phyloP scores from a whole-genome alignment of 495 filamentous ascomycete species.

The Trichocladium uniseriatum region DNA sequence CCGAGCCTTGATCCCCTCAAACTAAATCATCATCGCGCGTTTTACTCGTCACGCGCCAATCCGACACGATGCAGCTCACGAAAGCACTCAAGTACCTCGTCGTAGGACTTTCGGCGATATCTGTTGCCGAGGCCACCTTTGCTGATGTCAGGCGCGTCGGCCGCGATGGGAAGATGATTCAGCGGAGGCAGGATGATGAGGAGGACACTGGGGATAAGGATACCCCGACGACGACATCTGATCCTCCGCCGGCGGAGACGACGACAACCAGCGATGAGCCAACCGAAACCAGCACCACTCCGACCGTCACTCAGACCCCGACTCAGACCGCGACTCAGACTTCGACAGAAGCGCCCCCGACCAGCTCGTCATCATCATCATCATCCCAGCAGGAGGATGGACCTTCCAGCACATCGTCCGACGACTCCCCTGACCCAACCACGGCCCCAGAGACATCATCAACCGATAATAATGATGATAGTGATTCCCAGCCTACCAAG shows the following conservation, averaged over 20 bases:
- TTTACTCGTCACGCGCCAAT: not conserved
- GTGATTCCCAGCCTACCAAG: too few species aligned
- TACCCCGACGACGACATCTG: not conserved
- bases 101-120: conserved; percentile 32
- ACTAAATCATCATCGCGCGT: not conserved
- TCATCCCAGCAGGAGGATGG: not conserved
- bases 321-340: not conserved
- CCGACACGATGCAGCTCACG: conserved; percentile 30
- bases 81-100: conserved; percentile 29
- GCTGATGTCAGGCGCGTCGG: conserved; percentile 18
- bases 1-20: not conserved
- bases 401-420: not conserved
- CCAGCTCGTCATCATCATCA: not conserved
- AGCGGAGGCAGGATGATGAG: conserved; percentile 18
- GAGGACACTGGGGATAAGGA: not conserved
- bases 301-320: conserved; percentile 3
- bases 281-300: not conserved
- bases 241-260: not conserved
- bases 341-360: not conserved
- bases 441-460: not conserved
- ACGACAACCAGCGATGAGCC: conserved; percentile 9
- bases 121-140: conserved; percentile 33
- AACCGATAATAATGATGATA: too few species aligned
- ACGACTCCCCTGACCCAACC: not conserved
- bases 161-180: conserved; percentile 11